These are phyloP conservation scores for Globisporangium apiculatum DNA, from an alignment of 352 stramenopile genomes.

Conservation along the genomic window DNA sequence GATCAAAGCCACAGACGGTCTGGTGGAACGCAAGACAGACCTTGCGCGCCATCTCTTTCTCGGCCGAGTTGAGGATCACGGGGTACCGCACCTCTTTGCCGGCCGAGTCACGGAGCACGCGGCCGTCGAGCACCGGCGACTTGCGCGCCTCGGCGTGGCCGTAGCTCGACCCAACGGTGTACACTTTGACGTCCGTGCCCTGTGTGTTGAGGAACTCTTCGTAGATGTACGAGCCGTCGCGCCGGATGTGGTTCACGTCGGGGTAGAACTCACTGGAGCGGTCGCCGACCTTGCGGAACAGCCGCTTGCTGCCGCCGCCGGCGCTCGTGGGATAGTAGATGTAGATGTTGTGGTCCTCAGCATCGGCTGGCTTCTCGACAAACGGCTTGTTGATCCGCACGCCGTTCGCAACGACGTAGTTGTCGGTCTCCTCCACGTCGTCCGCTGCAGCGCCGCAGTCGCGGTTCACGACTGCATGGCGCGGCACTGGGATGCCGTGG, in stretches of 20 bases:
- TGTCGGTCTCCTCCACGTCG: conserved; percentile 70
- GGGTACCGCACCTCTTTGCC: conserved; percentile 99
- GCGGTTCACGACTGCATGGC: conserved; percentile 93
- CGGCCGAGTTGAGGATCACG: conserved; percentile 96
- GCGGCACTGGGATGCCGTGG: conserved; percentile 94
- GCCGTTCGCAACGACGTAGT: conserved; percentile 90
- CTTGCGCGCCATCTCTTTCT: conserved; percentile 98
- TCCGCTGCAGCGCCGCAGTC: conserved; percentile 80
- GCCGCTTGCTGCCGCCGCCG: conserved; percentile 96
- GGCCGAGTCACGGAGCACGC: conserved; percentile 89
- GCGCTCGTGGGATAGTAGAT: conserved; percentile 99
- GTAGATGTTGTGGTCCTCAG: conserved; percentile 99
- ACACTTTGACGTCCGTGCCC: conserved; percentile 99
- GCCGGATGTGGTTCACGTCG: conserved; percentile 93
- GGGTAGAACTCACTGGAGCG: conserved; percentile 95
- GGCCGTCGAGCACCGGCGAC: conserved; percentile 96
- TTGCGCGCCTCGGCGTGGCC: conserved; percentile 99
- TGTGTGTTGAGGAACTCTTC: conserved; percentile 99
- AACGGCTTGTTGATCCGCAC: conserved; percentile 98
- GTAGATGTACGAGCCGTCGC: conserved; percentile 95
- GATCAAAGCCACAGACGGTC: conserved; percentile 99
- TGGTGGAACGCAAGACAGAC: conserved; percentile 95
- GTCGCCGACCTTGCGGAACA: conserved; percentile 98
- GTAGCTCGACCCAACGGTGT: conserved; percentile 98
- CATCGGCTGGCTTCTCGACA: conserved; percentile 99